Evolutionary conservation across 768 basidiomycete genomes (phyloP).

Genomic region (Hortiboletus flavorubellus): DNA sequence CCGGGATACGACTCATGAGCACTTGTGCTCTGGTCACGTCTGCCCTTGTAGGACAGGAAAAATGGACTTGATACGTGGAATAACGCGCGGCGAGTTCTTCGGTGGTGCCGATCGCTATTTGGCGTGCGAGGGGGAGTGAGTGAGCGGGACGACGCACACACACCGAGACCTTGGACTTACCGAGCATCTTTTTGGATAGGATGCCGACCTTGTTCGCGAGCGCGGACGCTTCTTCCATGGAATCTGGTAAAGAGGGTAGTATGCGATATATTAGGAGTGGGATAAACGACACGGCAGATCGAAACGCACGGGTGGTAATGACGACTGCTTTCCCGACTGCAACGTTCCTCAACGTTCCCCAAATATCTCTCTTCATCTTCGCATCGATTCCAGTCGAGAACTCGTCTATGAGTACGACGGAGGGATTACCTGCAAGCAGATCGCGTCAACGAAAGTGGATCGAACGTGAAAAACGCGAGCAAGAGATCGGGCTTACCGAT

Average conservation of each 20-base stretch:
- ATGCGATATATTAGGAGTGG: not conserved
- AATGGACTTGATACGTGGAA: constrained; percentile 74
- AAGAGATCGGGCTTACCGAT: constrained; percentile 42
- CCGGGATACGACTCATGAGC: constrained; percentile 61
- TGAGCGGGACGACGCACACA: not conserved
- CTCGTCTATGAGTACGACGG: constrained; percentile 78
- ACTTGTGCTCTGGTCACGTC: constrained; percentile 54
- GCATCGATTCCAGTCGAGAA: constrained; percentile 83
- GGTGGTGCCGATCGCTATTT: constrained; percentile 62
- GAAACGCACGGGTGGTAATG: constrained; percentile 62
- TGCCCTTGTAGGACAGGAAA: constrained; percentile 62
- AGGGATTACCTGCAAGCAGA: constrained; percentile 54
- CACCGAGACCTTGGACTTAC: constrained; percentile 32
- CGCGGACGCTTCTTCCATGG: constrained; percentile 83
- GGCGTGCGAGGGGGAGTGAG: too few relatives aligned
- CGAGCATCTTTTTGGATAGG: constrained; percentile 65
- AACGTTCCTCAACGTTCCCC: constrained; percentile 65
- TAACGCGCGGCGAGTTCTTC: constrained; percentile 62
- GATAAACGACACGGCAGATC: not conserved
- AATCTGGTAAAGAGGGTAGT: constrained; percentile 42
- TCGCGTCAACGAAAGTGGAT: not conserved
- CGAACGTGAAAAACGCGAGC: not conserved
- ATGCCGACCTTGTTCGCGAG: constrained; percentile 76
- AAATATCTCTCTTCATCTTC: constrained; percentile 83
- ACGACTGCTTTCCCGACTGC: constrained; percentile 66